Percentiles rank a stretch among this genome's conserved stretches.
These are phyloP conservation scores for Trichoderma parareesei DNA, from an alignment of 495 filamentous ascomycete genomes.

Conservation along the genomic window DNA sequence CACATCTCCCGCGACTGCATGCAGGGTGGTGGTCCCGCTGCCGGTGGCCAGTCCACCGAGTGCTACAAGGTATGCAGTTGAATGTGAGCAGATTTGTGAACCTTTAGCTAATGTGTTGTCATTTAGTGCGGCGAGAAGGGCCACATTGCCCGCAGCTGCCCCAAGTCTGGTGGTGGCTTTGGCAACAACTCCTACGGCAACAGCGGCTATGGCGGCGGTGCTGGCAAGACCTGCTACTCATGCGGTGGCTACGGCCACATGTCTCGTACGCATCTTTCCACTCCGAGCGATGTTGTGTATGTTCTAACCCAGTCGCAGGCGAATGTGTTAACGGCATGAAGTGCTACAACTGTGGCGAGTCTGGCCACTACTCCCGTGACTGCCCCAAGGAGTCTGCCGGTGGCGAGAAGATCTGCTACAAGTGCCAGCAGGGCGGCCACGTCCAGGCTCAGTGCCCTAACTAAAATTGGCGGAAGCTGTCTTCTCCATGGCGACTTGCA, in stretches of 20 bases:
- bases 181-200: slow-evolving; percentile 36
- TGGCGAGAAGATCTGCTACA: slow-evolving; percentile 95
- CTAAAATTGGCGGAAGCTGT: slow-evolving; percentile 13
- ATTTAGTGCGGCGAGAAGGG: slow-evolving; percentile 79
- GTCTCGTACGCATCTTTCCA: slow-evolving; percentile 51
- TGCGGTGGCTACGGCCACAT: slow-evolving; percentile 96
- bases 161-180: slow-evolving; percentile 47
- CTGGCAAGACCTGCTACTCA: slow-evolving; percentile 84
- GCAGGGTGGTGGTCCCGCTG: slow-evolving; percentile 33
- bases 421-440: slow-evolving; percentile 97
- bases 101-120: slow-evolving; percentile 14
- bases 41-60: slow-evolving; percentile 41
- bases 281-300: background rate
- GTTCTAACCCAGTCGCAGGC: slow-evolving; percentile 27
- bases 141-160: slow-evolving; percentile 96
- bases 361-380: slow-evolving; percentile 89
- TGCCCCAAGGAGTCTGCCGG: slow-evolving; percentile 77
- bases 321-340: slow-evolving; percentile 98
- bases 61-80: slow-evolving; percentile 71
- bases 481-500: background rate
- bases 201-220: slow-evolving; percentile 40
- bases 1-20: slow-evolving; percentile 93
- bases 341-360: slow-evolving; percentile 99
- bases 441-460: slow-evolving; percentile 89
- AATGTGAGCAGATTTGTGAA: background rate